phyloP scores from a whole-genome alignment of 2,329 filamentous ascomycete species.

The Blumeriella jaapii region DNA sequence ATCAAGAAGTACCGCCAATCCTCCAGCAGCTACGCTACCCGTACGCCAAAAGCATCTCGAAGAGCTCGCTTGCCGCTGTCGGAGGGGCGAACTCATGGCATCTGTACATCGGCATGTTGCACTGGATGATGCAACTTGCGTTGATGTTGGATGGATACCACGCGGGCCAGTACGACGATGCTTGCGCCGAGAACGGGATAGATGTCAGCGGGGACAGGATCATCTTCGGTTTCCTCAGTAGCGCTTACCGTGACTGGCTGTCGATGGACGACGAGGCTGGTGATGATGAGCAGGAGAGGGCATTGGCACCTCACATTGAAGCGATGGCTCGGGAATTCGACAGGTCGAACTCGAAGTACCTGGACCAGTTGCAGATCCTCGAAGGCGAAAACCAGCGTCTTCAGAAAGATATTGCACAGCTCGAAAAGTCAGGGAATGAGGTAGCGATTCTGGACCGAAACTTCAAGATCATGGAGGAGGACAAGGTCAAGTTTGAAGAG shows the following conservation, averaged over 20 bases:
- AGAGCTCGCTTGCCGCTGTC: conserved; percentile 88
- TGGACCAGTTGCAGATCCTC: conserved; percentile 71
- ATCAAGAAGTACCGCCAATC: conserved; percentile 86
- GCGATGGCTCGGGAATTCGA: conserved; percentile 85
- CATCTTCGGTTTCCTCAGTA: conserved; percentile 84
- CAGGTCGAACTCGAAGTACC: conserved; percentile 70
- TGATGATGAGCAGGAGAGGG: conserved; percentile 69
- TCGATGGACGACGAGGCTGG: conserved; percentile 81
- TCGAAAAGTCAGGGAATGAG: conserved; percentile 78
- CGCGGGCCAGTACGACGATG: conserved; percentile 73
- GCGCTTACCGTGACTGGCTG: conserved; percentile 88
- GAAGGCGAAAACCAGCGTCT: conserved; percentile 78
- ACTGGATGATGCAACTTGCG: conserved; percentile 98
- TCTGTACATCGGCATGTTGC: conserved; percentile 81
- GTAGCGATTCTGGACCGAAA: conserved; percentile 76
- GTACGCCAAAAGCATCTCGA: conserved; percentile 90
- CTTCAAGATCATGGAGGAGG: conserved; percentile 88
- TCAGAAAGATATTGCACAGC: conserved; percentile 74
- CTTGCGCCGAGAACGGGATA: conserved; percentile 75
- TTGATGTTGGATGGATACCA: conserved; percentile 85
- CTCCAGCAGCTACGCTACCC: conserved; percentile 91
- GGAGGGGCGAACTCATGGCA: conserved; percentile 89
- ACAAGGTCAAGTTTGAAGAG: conserved; percentile 88
- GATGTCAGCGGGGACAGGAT: conserved; percentile 86
- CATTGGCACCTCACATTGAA: conserved; percentile 74